phyloP scores from a whole-genome alignment of 2,329 filamentous ascomycete genomes.

The Plectosphaerella sp. region DNA sequence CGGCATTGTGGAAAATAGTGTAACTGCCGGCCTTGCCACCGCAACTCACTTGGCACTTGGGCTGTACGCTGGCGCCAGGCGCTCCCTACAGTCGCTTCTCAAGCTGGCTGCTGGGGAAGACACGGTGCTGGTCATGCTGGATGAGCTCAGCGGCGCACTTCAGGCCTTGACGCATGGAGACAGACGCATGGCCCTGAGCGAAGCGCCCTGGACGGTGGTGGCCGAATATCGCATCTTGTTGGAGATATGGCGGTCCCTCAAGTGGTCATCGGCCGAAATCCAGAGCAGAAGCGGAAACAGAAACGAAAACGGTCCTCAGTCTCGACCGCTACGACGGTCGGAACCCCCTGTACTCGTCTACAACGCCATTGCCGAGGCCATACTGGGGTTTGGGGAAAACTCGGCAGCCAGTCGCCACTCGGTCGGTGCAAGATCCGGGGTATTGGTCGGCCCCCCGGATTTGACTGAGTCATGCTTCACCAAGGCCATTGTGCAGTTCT shows the following conservation, averaged over 20 bases:
- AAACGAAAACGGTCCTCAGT: conserved; percentile 4
- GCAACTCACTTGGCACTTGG: conserved; percentile 22
- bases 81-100: conserved; percentile 18
- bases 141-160: conserved; percentile 17
- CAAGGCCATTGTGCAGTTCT: conserved; percentile 11
- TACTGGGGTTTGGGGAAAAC: conserved; percentile 1
- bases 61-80: conserved; percentile 17
- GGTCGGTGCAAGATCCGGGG: conserved; percentile 3
- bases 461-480: conserved; percentile 10
- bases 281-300: conserved; percentile 4
- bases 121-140: conserved; percentile 19
- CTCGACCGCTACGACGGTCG: conserved; percentile 12
- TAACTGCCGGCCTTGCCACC: conserved; percentile 24
- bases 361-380: conserved; percentile 17
- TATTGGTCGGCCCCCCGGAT: conserved; percentile 7
- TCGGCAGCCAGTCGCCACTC: not conserved
- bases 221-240: conserved; percentile 21
- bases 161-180: conserved; percentile 8
- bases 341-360: conserved; percentile 19
- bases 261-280: conserved; percentile 20
- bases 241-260: conserved; percentile 22
- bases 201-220: conserved; percentile 24
- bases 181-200: conserved; percentile 10
- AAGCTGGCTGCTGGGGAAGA: conserved; percentile 18
- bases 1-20: conserved; percentile 25